Evolutionary conservation across 164 flowering plant species (phyloP).

Genomic region (Euptelea pleiosperma): DNA sequence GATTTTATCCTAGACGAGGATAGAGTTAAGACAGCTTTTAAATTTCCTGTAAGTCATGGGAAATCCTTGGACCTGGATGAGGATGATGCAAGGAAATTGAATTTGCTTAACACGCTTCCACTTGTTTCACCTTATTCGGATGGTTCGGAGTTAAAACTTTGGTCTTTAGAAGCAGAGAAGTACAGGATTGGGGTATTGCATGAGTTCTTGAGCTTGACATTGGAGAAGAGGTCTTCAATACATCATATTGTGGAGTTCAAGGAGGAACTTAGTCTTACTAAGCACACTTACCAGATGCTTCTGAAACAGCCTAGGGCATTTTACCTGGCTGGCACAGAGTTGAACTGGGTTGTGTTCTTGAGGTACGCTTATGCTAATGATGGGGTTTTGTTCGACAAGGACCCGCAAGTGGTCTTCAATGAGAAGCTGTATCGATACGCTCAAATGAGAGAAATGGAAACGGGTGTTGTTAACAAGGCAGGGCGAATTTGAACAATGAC

Average conservation of each 20-base stretch:
- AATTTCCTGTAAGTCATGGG: constrained; percentile 56
- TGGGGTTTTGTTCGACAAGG: constrained; percentile 59
- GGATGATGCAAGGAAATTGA: constrained; percentile 59
- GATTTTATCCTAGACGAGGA: constrained; percentile 79
- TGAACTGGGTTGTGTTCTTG: constrained; percentile 93
- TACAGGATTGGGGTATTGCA: constrained; percentile 76
- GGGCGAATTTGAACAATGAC: neutral
- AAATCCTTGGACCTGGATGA: constrained; percentile 64
- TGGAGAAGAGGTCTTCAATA: constrained; percentile 85
- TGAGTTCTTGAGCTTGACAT: constrained; percentile 83
- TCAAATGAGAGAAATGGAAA: constrained; percentile 38
- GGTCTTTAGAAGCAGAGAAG: constrained; percentile 84
- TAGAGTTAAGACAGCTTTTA: constrained; percentile 59
- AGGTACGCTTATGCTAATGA: constrained; percentile 65
- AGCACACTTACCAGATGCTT: constrained; percentile 84
- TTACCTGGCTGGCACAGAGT: constrained; percentile 84
- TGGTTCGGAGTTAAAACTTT: constrained; percentile 58
- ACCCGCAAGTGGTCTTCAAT: constrained; percentile 67
- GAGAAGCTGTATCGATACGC: constrained; percentile 65
- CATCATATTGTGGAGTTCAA: constrained; percentile 83
- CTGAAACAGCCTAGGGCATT: constrained; percentile 65
- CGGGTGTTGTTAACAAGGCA: neutral
- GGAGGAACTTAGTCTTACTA: constrained; percentile 86
- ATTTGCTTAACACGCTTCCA: constrained; percentile 70
- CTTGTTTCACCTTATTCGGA: constrained; percentile 92